These are phyloP conservation scores for Jaenimonas drosophilae DNA, from an alignment of 208 protist genomes.

Conservation along the genomic window DNA sequence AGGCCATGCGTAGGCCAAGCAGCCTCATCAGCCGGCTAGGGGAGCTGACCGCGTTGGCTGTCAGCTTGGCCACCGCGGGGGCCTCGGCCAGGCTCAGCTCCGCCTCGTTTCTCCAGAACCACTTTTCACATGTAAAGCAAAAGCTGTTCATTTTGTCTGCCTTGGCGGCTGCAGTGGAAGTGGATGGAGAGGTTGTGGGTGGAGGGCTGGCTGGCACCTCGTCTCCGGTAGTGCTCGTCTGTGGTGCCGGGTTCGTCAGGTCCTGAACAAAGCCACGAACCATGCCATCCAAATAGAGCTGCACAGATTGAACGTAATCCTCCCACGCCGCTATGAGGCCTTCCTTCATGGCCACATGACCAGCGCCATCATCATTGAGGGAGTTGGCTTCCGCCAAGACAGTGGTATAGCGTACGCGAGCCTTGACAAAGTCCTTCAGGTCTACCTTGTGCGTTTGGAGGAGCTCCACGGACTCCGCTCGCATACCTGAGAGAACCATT, in stretches of 20 bases:
- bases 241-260: constrained; percentile 8
- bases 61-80: constrained; percentile 28
- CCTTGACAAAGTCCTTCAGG: constrained; percentile 67
- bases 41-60: constrained; percentile 33
- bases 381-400: constrained; percentile 28
- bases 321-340: constrained; percentile 31
- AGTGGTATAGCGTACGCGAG: constrained; percentile 32
- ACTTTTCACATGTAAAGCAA: constrained; percentile 61
- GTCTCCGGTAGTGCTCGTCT: background rate
- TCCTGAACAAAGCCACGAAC: constrained; percentile 11
- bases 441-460: constrained; percentile 66
- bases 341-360: constrained; percentile 13
- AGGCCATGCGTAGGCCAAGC: constrained; percentile 55
- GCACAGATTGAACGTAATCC: constrained; percentile 40
- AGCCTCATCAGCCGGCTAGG: constrained; percentile 69
- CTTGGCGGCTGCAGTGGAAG: no score
- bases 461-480: constrained; percentile 33
- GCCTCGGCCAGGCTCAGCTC: constrained; percentile 38
- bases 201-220: background rate
- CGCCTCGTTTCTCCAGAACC: constrained; percentile 46
- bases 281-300: constrained; percentile 26
- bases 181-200: no score
- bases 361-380: no score
- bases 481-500: constrained; percentile 47
- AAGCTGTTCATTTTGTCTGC: constrained; percentile 75